A percentile compares a stretch with the other conserved stretches of the same genome.
Evolutionary conservation across 202 grass and related monocot species (phyloP).

Genomic region (Zoysia matrella): DNA sequence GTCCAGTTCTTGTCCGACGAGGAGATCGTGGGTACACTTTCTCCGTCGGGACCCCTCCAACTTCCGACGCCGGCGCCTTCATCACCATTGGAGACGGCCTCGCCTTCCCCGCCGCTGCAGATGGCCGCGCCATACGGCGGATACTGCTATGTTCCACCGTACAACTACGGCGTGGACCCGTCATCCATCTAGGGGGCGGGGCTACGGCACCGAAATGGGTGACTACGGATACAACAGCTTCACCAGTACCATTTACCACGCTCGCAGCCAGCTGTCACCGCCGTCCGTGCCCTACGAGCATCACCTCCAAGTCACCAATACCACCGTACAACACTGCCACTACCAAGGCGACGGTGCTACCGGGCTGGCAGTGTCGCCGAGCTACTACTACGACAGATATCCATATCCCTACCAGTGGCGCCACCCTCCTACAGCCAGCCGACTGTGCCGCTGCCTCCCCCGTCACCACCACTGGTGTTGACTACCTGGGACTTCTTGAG

Average conservation of each 20-base stretch:
- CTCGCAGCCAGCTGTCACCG: slow-evolving; percentile 37
- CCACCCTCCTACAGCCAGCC: not conserved
- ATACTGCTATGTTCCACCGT: not conserved
- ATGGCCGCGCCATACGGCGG: not conserved
- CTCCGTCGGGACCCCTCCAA: too few species aligned
- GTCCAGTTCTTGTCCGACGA: too few species aligned
- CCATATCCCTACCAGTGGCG: not conserved
- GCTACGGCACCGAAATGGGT: too few species aligned
- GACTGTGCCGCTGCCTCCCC: not conserved
- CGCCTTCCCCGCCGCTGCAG: too few species aligned
- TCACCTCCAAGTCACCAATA: slow-evolving; percentile 2
- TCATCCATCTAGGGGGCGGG: too few species aligned
- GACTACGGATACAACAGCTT: not conserved
- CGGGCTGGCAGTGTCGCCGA: not conserved
- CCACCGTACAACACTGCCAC: slow-evolving; percentile 10
- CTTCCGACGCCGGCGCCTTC: not conserved
- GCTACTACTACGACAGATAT: not conserved
- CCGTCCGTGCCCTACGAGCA: slow-evolving; percentile 35
- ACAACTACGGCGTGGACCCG: not conserved
- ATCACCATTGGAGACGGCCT: not conserved
- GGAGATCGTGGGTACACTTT: too few species aligned
- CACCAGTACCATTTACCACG: slow-evolving; percentile 39
- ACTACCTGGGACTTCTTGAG: slow-evolving; percentile 1
- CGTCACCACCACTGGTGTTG: slow-evolving; percentile 37
- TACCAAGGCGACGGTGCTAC: not conserved